These are phyloP conservation scores for Thinopyrum obtusiflorum DNA, from an alignment of 202 grass and related monocot genomes.

Conservation along the genomic window DNA sequence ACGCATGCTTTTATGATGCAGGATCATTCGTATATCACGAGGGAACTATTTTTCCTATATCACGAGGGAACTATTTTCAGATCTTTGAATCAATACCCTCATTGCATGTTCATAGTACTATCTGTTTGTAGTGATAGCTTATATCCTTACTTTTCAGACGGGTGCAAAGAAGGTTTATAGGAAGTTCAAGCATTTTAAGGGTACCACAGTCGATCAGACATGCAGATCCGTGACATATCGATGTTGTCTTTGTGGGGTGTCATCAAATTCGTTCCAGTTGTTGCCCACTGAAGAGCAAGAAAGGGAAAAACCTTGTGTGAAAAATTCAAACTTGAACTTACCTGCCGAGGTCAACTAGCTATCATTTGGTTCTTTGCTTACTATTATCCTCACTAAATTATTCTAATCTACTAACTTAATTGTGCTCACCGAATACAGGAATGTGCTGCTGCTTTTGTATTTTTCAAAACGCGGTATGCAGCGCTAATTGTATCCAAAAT, in stretches of 20 bases:
- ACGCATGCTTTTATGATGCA: neutral
- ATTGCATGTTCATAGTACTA: constrained; percentile 21
- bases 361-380: constrained; percentile 21
- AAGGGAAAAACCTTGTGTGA: constrained; percentile 34
- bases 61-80: neutral
- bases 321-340: constrained; percentile 29
- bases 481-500: constrained; percentile 69
- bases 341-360: constrained; percentile 54
- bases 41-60: neutral
- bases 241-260: constrained; percentile 77
- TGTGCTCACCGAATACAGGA: constrained; percentile 47
- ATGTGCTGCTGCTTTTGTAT: constrained; percentile 83
- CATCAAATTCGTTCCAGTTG: constrained; percentile 70
- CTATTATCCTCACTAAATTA: neutral
- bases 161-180: constrained; percentile 70
- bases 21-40: neutral
- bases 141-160: constrained; percentile 52
- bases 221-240: constrained; percentile 43
- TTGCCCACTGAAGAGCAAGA: constrained; percentile 52
- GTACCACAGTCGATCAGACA: constrained; percentile 40
- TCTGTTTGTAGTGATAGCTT: constrained; percentile 18
- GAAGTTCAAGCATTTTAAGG: constrained; percentile 65
- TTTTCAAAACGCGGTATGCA: constrained; percentile 92
- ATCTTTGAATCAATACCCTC: constrained; percentile 9
- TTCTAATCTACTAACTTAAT: constrained; percentile 19